Percentiles rank a stretch among this genome's conserved stretches.
Evolutionary conservation across 805 yeast species (phyloP).

Genomic region (Starmerella floricola): DNA sequence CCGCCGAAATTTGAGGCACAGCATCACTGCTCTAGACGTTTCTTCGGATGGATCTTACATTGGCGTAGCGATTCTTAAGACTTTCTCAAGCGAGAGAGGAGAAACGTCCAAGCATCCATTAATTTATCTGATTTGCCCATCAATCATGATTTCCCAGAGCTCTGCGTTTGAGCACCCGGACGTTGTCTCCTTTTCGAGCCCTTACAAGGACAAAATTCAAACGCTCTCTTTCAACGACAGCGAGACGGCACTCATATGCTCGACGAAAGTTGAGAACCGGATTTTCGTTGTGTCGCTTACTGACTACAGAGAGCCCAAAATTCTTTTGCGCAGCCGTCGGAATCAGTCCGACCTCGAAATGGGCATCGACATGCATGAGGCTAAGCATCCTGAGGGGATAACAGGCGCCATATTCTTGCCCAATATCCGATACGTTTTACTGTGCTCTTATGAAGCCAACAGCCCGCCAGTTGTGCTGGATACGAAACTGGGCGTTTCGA

Average conservation of each 20-base stretch:
- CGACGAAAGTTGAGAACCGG: constrained; percentile 66
- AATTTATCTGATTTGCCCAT: constrained; percentile 43
- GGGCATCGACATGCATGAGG: constrained; percentile 49
- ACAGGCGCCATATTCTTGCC: constrained; percentile 70
- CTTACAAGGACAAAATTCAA: constrained; percentile 76
- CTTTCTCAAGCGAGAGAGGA: not conserved
- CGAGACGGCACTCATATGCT: constrained; percentile 58
- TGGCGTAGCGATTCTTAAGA: constrained; percentile 51
- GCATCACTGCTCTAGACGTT: constrained; percentile 66
- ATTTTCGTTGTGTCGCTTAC: constrained; percentile 61
- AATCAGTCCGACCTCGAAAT: constrained; percentile 45
- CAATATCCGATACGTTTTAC: constrained; percentile 41
- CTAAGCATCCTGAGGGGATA: constrained; percentile 69
- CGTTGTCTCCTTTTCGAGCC: constrained; percentile 64
- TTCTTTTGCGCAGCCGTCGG: constrained; percentile 57
- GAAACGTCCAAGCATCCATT: constrained; percentile 61
- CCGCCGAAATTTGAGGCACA: constrained; percentile 56
- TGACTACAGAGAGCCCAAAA: constrained; percentile 50
- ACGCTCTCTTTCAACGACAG: constrained; percentile 60
- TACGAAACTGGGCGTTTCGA: constrained; percentile 27
- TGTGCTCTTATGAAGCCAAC: constrained; percentile 45
- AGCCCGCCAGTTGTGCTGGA: constrained; percentile 59
- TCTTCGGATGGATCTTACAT: constrained; percentile 51
- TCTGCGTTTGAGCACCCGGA: constrained; percentile 32
- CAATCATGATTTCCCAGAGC: constrained; percentile 4